Percentiles rank a stretch among this genome's conserved stretches.
Conservation (phyloP, 1,284 basidiomycete species). For the Schizopora paradoxa region DNA sequence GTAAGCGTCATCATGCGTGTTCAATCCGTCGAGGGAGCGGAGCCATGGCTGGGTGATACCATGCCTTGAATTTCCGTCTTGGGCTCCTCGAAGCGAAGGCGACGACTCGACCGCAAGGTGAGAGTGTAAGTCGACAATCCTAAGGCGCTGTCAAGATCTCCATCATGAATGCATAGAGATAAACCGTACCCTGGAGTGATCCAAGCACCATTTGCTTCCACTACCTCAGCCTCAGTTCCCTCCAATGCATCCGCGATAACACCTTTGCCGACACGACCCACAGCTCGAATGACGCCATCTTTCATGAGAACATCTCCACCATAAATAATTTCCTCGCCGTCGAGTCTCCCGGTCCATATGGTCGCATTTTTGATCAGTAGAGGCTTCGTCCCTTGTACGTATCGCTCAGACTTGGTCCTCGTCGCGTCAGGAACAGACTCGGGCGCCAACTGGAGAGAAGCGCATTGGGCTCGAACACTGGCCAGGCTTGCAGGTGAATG, state of each 20-base stretch:
- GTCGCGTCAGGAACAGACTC: no score
- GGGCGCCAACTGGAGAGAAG: no score
- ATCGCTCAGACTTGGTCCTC: conserved; percentile 68
- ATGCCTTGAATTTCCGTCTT: conserved; percentile 37
- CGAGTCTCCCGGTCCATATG: conserved; percentile 72
- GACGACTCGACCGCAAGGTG: conserved; percentile 50
- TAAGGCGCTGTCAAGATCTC: conserved; percentile 16
- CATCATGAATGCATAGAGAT: neutral
- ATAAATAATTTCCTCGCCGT: conserved; percentile 57
- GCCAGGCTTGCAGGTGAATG: conserved; percentile 29
- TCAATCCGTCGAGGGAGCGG: conserved; percentile 44
- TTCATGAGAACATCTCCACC: conserved; percentile 55
- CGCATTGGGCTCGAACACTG: conserved; percentile 44
- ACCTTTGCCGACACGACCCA: conserved; percentile 40
- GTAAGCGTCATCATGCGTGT: conserved; percentile 38
- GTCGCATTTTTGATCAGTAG: conserved; percentile 74
- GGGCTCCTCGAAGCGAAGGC: conserved; percentile 31
- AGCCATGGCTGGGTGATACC: conserved; percentile 46
- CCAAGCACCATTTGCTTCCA: conserved; percentile 33
- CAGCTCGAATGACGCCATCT: conserved; percentile 49
- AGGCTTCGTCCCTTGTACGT: conserved; percentile 57
- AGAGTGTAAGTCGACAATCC: conserved; percentile 57
- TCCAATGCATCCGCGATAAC: conserved; percentile 17
- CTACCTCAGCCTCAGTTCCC: conserved; percentile 20
- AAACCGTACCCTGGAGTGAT: conserved; percentile 33